Base-by-base conservation (phyloP, 768 basidiomycete genomes). In the Boletus eberwhitei region DNA sequence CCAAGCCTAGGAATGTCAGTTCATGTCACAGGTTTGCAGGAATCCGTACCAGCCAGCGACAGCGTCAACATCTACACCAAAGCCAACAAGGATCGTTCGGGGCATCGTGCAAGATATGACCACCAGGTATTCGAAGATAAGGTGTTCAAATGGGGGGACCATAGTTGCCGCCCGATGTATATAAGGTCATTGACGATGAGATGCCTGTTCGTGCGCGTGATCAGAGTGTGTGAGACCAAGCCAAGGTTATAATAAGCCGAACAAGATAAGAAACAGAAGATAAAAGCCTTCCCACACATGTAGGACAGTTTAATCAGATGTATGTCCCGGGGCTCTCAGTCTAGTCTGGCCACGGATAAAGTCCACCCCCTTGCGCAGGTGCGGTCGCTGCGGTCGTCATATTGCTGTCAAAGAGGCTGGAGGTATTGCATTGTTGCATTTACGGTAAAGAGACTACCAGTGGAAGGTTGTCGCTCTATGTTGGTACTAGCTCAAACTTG, bases 51-150 rank as follows among this genome's bases (percentile, higher is more conserved):
- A 90, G 60, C 87, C 88, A 17, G 86, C 80, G 4, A 88, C 87
- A 2, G 87, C 86, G 53, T 91, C 88, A 3, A 90, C 85, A 56
- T 91, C 87, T 9, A 88, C 83, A 24, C 85, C 86, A 64, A 86
- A 83, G 16, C 81, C 75, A 34, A 84, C 73, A 17, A 86, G 74
- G 21, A 82, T 77, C 61, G 77, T 82, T 44, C 82, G 75, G 47
- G 79, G 74, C 83, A 85, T 85, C 7, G 19, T 46, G 37, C 36
- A 24, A 12, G 34, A 24, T 14, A 31, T 19, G 19, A 12, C 14
- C 16, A 16, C 11, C 17, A 26, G 12, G 4, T 45, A 21, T 31
- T 19, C 29, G 31, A 32, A 32, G 19, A 14, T 16, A 11, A 44
- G 11, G n/a, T 6, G 26, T n/a, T 43, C 5, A n/a, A 11, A 21